These are phyloP conservation scores for Perilla frutescens DNA, from an alignment of 257 asterid genomes.

Conservation along the genomic window DNA sequence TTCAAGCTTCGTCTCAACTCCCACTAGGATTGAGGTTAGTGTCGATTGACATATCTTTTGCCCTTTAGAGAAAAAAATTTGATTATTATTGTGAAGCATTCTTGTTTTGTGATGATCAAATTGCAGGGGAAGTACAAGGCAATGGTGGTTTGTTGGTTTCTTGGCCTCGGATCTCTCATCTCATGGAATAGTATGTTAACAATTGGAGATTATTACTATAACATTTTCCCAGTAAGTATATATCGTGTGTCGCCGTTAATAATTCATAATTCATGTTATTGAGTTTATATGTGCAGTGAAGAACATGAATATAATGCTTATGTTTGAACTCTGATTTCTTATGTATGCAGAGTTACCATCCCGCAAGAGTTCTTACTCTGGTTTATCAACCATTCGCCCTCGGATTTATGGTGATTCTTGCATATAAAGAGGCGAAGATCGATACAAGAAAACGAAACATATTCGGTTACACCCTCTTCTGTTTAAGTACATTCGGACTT, in stretches of 20 bases:
- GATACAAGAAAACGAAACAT: conserved; percentile 78
- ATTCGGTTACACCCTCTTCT: conserved; percentile 69
- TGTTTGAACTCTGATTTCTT: not conserved
- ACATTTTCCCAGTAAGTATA: conserved; percentile 65
- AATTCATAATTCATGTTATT: not conserved
- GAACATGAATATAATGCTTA: not conserved
- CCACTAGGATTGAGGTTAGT: not conserved
- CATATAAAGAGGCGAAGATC: conserved; percentile 69
- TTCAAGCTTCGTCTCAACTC: too few species aligned
- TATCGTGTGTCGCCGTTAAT: not conserved
- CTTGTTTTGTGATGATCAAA: not conserved
- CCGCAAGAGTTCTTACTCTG: conserved; percentile 83
- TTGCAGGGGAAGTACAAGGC: conserved; percentile 73
- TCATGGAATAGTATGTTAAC: conserved; percentile 91
- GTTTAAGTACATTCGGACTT: conserved; percentile 65
- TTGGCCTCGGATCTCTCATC: conserved; percentile 86
- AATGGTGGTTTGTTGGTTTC: conserved; percentile 69
- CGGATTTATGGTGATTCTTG: conserved; percentile 55
- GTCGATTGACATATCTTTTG: too few species aligned
- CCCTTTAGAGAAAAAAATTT: not conserved
- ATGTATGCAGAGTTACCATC: conserved; percentile 66
- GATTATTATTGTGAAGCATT: not conserved
- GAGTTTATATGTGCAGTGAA: too few species aligned
- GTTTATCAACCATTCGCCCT: conserved; percentile 89
- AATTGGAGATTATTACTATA: conserved; percentile 74